Evolutionary conservation across 2,329 filamentous ascomycete genomes (phyloP), one percentile per base, ranked within the genome.

Genomic region (Colletotrichum sp.): DNA sequence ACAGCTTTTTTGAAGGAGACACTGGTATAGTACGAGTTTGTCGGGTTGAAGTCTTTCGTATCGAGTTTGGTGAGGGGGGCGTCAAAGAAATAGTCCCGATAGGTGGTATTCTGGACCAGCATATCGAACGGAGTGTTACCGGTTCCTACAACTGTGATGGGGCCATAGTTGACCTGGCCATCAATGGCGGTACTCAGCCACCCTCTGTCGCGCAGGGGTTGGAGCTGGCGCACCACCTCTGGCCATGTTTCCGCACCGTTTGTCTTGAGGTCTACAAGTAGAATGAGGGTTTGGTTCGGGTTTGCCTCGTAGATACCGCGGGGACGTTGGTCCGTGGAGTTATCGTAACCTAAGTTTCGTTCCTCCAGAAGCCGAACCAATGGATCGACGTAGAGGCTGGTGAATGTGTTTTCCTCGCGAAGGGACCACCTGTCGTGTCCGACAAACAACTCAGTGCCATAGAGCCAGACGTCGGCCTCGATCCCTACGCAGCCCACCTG

Each of bases 251-350:
- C 82, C 6, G 83, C 80, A 2, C 89, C 90, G 30, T 87, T 82
- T 3, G 89, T 92, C 83, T 96, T 96, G 81, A 95, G 85, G 82
- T 96, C 94, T 34, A 96, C 88, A 6, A 95, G 87, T 6, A 96
- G 87, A 7, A 90, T 87, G 1, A 95, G 83, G 0, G 90, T 88
- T 79, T 91, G 90, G 3, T 80, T 80, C 0, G 90, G 89, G 76
- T 89, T 84, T 10, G 84, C 84, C 78, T 90, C 86, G 79, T 92
- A 93, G 10, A 95, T 84, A 15, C 93, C 93, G 18, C 59, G 59
- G 18, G 74, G 59, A 5, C 30, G n/a, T 77, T 86, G 85, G 3
- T 79, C 81, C 5, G 85, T 87, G 8, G 83, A 86, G 72, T 86
- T 86, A 75, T 84, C 84, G 76, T 90, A 89, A 6, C 85, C 80